These are phyloP conservation scores for Dryas alaskensis DNA, from an alignment of 306 rosid genomes.

Conservation along the genomic window DNA sequence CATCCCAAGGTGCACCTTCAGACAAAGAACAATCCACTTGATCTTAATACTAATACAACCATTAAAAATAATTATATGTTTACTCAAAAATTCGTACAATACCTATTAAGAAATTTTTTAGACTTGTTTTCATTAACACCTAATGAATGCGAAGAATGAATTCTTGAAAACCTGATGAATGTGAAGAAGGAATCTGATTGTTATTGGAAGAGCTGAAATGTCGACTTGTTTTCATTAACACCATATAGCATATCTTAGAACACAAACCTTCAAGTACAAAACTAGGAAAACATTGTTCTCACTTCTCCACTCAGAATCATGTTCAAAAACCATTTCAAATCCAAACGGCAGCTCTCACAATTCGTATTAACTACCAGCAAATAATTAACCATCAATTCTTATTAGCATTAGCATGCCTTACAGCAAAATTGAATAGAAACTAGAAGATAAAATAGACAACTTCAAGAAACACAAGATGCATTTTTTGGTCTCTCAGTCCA, in stretches of 20 bases:
- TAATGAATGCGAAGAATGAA: no score
- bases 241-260: neutral
- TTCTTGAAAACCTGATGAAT: no score
- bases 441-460: neutral
- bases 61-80: no score
- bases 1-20: no score
- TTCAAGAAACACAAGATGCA: neutral
- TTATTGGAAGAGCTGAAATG: no score
- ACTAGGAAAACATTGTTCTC: neutral
- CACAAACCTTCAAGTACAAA: no score
- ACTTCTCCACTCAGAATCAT: neutral
- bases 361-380: neutral
- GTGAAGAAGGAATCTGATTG: no score
- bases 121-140: no score
- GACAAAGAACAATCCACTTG: no score
- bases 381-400: neutral
- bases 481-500: neutral
- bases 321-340: neutral
- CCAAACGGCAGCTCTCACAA: neutral
- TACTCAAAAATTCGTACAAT: no score
- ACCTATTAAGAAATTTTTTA: no score
- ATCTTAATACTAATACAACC: no score
- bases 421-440: neutral
- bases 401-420: neutral
- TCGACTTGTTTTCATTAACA: neutral